Conservation (phyloP, 805 yeast genomes). For the Metschnikowia kunwiensis region DNA sequence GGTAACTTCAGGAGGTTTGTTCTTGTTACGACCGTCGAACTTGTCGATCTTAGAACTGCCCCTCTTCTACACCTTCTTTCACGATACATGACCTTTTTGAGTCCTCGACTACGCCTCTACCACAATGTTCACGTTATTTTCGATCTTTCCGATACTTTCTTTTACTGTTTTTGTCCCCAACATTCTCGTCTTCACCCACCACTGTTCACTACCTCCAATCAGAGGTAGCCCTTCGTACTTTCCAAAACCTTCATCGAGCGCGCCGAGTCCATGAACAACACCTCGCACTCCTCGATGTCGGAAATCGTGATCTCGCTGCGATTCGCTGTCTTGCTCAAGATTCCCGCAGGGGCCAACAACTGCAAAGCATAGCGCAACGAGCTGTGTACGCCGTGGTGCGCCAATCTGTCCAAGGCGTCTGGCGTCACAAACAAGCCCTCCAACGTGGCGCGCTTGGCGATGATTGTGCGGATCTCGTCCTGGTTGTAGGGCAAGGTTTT, state of each 20-base stretch:
- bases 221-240: conserved; percentile 39
- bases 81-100: too few species aligned
- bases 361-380: conserved; percentile 92
- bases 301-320: conserved; percentile 62
- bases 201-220: too few species aligned
- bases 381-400: conserved; percentile 69
- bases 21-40: too few species aligned
- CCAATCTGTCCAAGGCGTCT: conserved; percentile 73
- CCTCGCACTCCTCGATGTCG: conserved; percentile 82
- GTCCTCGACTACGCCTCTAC: too few species aligned
- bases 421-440: conserved; percentile 65
- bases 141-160: too few species aligned
- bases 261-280: conserved; percentile 79
- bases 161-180: background rate
- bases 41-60: too few species aligned
- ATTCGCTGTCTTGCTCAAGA: conserved; percentile 70
- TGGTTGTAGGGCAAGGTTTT: conserved; percentile 85
- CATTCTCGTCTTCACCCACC: too few species aligned
- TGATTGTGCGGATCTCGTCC: conserved; percentile 78
- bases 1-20: too few species aligned
- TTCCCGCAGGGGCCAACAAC: conserved; percentile 84
- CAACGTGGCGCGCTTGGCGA: conserved; percentile 74
- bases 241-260: conserved; percentile 74
- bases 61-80: too few species aligned
- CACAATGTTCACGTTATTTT: too few species aligned